phyloP scores from a whole-genome alignment of 169 alveolate species.

The Eimeria acervulina region DNA sequence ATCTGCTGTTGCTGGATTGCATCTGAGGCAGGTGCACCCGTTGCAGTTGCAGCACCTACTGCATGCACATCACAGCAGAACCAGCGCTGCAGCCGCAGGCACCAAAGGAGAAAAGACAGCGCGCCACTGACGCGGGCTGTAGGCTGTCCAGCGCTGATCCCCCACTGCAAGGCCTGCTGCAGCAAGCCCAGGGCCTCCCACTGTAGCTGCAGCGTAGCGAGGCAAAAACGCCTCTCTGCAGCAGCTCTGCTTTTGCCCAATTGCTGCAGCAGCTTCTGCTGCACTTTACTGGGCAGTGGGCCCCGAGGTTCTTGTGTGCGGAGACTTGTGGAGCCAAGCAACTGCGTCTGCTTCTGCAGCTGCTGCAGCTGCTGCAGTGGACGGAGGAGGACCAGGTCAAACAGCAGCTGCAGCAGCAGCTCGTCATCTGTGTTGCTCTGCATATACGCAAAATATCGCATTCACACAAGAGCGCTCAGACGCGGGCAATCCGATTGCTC shows the following conservation, averaged over 20 bases:
- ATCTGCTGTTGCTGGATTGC: slow-evolving; percentile 13
- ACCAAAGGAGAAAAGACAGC: slow-evolving; percentile 62
- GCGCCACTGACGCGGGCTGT: slow-evolving; percentile 55
- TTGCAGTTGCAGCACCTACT: slow-evolving; percentile 9
- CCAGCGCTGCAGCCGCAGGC: slow-evolving; percentile 75
- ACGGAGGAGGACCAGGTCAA: slow-evolving; percentile 47
- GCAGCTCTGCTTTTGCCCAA: slow-evolving; percentile 59
- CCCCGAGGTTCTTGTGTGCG: slow-evolving; percentile 50
- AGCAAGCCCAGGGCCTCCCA: slow-evolving; percentile 75
- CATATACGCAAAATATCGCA: neutral
- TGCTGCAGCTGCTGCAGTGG: slow-evolving; percentile 65
- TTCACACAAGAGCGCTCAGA: neutral
- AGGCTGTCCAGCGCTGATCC: slow-evolving; percentile 59
- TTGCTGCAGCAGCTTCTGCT: slow-evolving; percentile 64
- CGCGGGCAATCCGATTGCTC: neutral
- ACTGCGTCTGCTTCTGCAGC: neutral
- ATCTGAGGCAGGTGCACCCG: neutral
- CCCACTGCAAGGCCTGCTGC: slow-evolving; percentile 72
- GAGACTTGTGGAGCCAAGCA: slow-evolving; percentile 28
- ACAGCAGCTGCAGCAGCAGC: slow-evolving; percentile 66
- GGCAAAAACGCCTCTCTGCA: slow-evolving; percentile 63
- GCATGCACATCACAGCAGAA: slow-evolving; percentile 58
- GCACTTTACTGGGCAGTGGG: slow-evolving; percentile 68
- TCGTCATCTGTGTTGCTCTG: slow-evolving; percentile 74
- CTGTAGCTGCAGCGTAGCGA: slow-evolving; percentile 75